These are phyloP conservation scores for Coccomyxa subellipsoidea DNA, from an alignment of 163 green algal species.

Conservation along the genomic window DNA sequence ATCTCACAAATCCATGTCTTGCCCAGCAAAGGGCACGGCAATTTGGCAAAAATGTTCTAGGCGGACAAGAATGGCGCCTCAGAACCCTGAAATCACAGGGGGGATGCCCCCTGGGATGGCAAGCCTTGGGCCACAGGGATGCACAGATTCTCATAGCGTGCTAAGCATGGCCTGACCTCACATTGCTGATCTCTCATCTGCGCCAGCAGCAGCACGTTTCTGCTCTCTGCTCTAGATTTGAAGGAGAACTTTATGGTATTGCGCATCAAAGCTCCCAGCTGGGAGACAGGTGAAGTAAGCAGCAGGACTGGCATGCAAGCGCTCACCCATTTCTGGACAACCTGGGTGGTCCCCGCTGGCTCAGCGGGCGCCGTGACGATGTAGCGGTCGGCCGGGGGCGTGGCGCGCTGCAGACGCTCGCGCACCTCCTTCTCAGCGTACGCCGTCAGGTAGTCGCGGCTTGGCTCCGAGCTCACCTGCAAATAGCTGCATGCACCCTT, in stretches of 20 bases:
- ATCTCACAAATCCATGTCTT: neutral
- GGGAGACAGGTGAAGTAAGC: neutral
- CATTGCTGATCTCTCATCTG: too few relatives aligned
- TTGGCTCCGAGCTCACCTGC: neutral
- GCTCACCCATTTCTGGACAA: neutral
- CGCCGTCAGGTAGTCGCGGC: neutral
- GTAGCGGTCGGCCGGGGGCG: neutral
- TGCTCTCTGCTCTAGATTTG: too few relatives aligned
- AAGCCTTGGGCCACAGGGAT: too few relatives aligned
- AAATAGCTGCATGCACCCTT: neutral
- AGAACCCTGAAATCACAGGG: too few relatives aligned
- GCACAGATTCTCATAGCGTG: too few relatives aligned
- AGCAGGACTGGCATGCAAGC: neutral
- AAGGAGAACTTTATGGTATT: neutral
- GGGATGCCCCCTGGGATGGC: too few relatives aligned
- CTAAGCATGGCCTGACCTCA: too few relatives aligned
- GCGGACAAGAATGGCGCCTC: too few relatives aligned
- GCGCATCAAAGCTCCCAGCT: neutral
- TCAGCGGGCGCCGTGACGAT: neutral
- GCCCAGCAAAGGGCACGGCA: too few relatives aligned
- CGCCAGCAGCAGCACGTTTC: too few relatives aligned
- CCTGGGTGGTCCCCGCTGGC: neutral
- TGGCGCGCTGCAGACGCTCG: neutral
- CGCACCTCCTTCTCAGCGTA: neutral
- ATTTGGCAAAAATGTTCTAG: too few relatives aligned